Conservation (phyloP, 345 rosid genomes). For the Geranium rotundifolium region DNA sequence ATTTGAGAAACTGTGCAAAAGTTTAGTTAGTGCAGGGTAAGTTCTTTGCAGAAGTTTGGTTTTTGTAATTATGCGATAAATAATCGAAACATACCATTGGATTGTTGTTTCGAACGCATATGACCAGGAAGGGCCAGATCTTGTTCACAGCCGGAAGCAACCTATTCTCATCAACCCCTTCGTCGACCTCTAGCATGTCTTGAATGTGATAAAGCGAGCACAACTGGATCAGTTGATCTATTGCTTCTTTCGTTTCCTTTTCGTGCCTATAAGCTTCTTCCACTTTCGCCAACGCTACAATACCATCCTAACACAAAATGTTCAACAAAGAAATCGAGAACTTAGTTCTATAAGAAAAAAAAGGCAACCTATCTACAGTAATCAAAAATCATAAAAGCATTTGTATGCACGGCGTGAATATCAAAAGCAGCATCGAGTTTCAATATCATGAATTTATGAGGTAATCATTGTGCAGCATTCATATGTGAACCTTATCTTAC, state of each 20-base stretch:
- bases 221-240: constrained; percentile 48
- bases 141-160: constrained; percentile 86
- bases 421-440: no score
- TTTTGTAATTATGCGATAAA: no score
- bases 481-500: no score
- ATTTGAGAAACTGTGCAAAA: no score
- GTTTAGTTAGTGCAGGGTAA: no score
- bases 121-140: constrained; percentile 79
- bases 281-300: constrained; percentile 53
- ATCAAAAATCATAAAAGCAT: no score
- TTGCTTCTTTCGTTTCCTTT: constrained; percentile 49
- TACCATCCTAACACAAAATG: constrained; percentile 41
- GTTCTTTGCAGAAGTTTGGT: no score
- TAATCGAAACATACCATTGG: constrained; percentile 37
- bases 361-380: no score
- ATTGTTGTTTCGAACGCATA: constrained; percentile 47
- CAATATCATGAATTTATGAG: no score
- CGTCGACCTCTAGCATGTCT: constrained; percentile 46
- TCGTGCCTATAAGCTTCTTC: constrained; percentile 73
- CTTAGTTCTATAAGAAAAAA: background rate
- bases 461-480: no score
- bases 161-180: constrained; percentile 67
- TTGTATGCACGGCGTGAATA: no score
- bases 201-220: constrained; percentile 55
- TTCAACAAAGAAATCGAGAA: background rate